phyloP scores from a whole-genome alignment of 2,329 filamentous ascomycete species.

The Epicoccum nigrum region DNA sequence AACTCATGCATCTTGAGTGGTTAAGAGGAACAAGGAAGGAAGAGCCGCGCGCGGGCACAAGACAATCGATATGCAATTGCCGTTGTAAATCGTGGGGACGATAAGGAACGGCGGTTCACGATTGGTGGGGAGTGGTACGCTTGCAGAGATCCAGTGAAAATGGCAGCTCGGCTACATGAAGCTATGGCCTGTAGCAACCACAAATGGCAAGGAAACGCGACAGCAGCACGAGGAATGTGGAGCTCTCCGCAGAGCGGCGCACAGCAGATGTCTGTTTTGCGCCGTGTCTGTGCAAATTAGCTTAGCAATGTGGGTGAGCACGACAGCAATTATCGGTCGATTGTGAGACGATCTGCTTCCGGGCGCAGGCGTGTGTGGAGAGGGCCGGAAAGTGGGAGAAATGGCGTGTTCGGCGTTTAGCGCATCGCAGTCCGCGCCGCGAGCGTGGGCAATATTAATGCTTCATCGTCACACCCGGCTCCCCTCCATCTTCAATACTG shows the following conservation, averaged over 20 bases:
- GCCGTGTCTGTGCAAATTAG: conserved; percentile 15
- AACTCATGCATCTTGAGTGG: conserved; percentile 64
- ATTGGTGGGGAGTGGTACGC: conserved; percentile 31
- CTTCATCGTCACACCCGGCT: conserved; percentile 24
- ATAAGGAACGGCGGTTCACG: conserved; percentile 27
- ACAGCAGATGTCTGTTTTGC: conserved; percentile 11
- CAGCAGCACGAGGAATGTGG: conserved; percentile 15
- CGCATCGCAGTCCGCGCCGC: conserved; percentile 17
- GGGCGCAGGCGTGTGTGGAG: conserved; percentile 15
- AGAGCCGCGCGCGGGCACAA: conserved; percentile 23
- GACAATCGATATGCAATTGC: conserved; percentile 36
- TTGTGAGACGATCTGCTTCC: conserved; percentile 26
- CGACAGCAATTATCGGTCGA: conserved; percentile 27
- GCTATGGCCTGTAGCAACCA: conserved; percentile 26
- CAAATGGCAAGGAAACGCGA: conserved; percentile 21
- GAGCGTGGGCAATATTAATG: conserved; percentile 31
- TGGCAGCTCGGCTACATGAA: conserved; percentile 24
- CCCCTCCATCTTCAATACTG: conserved; percentile 22
- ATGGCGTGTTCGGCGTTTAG: conserved; percentile 28
- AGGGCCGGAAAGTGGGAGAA: conserved; percentile 17
- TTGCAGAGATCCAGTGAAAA: conserved; percentile 24
- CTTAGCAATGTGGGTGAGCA: conserved; percentile 21
- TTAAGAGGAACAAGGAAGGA: conserved; percentile 4
- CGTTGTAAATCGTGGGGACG: conserved; percentile 37
- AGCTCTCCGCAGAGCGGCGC: conserved; percentile 19